Base-by-base conservation (phyloP, 1,284 basidiomycete genomes). In the Ustanciosporium gigantosporum region DNA sequence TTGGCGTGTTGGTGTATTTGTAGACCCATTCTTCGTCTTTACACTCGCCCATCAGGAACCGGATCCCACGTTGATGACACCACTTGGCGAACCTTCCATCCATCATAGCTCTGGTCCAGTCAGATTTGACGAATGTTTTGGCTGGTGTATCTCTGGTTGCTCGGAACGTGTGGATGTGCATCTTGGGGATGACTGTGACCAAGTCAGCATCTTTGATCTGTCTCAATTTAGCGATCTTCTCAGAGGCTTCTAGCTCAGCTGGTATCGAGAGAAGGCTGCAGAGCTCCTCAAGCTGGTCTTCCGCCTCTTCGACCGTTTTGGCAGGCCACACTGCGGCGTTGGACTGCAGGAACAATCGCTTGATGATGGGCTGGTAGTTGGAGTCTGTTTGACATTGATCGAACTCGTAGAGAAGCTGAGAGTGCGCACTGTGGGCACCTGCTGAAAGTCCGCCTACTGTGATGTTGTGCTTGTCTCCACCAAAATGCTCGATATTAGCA, bases 371-470 rank as follows among this genome's bases (percentile, higher is more conserved):
- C 5, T 25, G 35, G 47, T 61, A 68, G 2, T 23, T 4, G 0
- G 42, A 14, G 25, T 68, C 35, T 5, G 9, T 21, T 2, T 31
- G 22, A 15, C 40, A 48, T 1, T 44, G 41, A 9, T 47, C 58
- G 31, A 74, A 72, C 39, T 75, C 70, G 67, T 76, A 61, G 36
- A 73, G 53, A 5, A 78, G 62, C 50, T 78, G 77, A 16, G 71
- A 65, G 31, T 79, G 68, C 38, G 68, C 74, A 65, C 61, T 65
- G 38, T 67, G 64, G 5, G 78, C 73, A 4, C 78, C 78, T 1
- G 78, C 78, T 0, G 66, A 69, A 2, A 73, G 57, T 5, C 78
- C 78, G 17, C 49, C 68, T 21, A 79, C 59, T 6, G 76, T 74
- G 40, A 79, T 67, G 41, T 68, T 68, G 29, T 42, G 16, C 1